A percentile compares a stretch with the other conserved stretches of the same genome.
Conservation (phyloP, 306 rosid species). For the Dalbergia oliveri region DNA sequence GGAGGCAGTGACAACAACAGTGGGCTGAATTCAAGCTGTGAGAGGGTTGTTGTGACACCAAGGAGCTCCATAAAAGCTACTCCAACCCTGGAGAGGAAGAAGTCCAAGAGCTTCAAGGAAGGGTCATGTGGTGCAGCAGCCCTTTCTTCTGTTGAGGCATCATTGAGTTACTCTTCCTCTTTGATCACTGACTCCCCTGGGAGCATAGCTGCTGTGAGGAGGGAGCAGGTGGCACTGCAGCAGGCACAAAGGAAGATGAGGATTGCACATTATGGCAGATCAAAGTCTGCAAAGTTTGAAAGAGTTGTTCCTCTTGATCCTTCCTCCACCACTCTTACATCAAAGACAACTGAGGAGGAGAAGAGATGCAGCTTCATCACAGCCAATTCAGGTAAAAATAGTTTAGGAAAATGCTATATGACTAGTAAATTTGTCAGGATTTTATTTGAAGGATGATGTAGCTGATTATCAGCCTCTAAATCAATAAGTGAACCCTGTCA, state of each 20-base stretch:
- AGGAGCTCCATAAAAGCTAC: constrained; percentile 53
- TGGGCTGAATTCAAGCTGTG: constrained; percentile 69
- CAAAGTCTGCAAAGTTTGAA: constrained; percentile 89
- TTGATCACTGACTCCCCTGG: constrained; percentile 92
- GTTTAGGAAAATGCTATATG: no score
- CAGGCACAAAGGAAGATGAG: constrained; percentile 91
- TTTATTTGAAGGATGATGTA: no score
- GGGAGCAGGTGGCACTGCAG: constrained; percentile 90
- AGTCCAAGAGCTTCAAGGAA: constrained; percentile 88
- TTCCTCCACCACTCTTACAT: constrained; percentile 41
- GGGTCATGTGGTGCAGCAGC: constrained; percentile 41
- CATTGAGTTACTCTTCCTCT: constrained; percentile 78
- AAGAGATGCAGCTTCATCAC: constrained; percentile 96
- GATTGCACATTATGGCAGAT: constrained; percentile 98
- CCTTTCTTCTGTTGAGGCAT: constrained; percentile 52
- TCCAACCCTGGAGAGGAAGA: constrained; percentile 78
- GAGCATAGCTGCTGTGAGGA: constrained; percentile 93
- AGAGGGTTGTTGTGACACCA: constrained; percentile 64
- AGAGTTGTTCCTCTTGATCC: constrained; percentile 64
- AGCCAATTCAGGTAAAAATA: constrained; percentile 72
- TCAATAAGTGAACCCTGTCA: no score
- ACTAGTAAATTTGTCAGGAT: no score
- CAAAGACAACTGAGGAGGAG: constrained; percentile 64
- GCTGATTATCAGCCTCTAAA: no score
- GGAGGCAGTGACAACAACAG: constrained; percentile 75